Conservation (phyloP, 768 basidiomycete genomes). For the Tricholoma terreum region DNA sequence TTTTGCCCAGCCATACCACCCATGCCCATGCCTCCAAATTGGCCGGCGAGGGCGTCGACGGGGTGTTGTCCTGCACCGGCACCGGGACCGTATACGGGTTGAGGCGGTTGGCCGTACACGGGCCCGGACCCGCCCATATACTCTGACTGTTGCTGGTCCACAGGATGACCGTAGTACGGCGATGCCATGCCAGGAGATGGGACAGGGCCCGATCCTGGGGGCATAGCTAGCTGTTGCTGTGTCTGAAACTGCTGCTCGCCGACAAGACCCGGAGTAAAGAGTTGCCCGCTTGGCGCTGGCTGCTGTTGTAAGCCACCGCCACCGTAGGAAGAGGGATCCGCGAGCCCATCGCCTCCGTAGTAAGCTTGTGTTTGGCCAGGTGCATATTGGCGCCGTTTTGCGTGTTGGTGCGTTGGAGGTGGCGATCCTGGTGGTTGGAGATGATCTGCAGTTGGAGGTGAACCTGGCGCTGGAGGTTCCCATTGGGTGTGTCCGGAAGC, state of each 20-base stretch:
- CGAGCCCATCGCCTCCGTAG: constrained; percentile 51
- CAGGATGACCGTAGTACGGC: constrained; percentile 41
- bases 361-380: constrained; percentile 91
- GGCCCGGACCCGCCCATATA: constrained; percentile 42
- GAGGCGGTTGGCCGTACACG: constrained; percentile 33
- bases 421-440: constrained; percentile 37
- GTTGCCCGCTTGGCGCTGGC: constrained; percentile 45
- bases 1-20: constrained; percentile 51
- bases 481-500: constrained; percentile 83
- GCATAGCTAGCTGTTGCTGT: constrained; percentile 50
- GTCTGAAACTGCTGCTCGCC: constrained; percentile 64
- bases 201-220: background rate
- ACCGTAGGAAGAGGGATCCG: constrained; percentile 38
- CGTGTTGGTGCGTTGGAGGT: constrained; percentile 44
- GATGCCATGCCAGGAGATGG: background rate
- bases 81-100: constrained; percentile 30
- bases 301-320: constrained; percentile 36
- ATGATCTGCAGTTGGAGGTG: constrained; percentile 33
- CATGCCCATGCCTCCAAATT: constrained; percentile 89
- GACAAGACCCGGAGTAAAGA: constrained; percentile 84
- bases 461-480: constrained; percentile 64
- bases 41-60: constrained; percentile 69
- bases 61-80: constrained; percentile 36
- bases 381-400: constrained; percentile 89
- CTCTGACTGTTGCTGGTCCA: constrained; percentile 41